Conservation (phyloP, 2,329 filamentous ascomycete species). For the Neofusicoccum ribis region DNA sequence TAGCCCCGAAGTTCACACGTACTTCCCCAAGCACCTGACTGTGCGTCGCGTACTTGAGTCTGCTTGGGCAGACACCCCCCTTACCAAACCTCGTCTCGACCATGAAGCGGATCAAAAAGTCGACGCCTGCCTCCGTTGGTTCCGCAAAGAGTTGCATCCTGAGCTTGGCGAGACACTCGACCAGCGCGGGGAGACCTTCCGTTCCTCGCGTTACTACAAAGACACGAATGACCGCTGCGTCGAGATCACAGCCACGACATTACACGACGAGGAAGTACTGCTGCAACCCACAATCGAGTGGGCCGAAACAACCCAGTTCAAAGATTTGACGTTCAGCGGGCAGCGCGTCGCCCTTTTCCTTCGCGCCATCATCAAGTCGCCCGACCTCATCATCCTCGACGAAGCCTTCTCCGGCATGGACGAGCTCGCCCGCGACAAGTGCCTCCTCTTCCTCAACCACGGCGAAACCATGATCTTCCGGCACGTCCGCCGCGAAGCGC, state of each 20-base stretch:
- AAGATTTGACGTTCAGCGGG: slow-evolving; percentile 73
- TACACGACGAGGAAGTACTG: slow-evolving; percentile 17
- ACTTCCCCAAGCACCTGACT: slow-evolving; percentile 78
- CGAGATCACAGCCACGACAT: not conserved
- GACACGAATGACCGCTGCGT: not conserved
- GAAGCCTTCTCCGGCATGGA: slow-evolving; percentile 55
- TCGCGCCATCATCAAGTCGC: slow-evolving; percentile 46
- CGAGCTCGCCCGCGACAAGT: slow-evolving; percentile 73
- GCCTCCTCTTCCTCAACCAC: slow-evolving; percentile 71
- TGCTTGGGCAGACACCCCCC: slow-evolving; percentile 88
- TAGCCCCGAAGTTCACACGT: slow-evolving; percentile 88
- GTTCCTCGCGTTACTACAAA: slow-evolving; percentile 15
- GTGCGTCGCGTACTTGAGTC: slow-evolving; percentile 76
- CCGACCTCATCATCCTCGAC: slow-evolving; percentile 53
- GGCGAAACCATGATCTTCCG: slow-evolving; percentile 42
- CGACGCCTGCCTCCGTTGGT: slow-evolving; percentile 72
- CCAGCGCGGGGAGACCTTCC: slow-evolving; percentile 4
- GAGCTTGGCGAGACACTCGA: slow-evolving; percentile 17
- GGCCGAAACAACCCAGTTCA: slow-evolving; percentile 67
- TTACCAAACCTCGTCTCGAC: slow-evolving; percentile 66
- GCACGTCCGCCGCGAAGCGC: slow-evolving; percentile 32
- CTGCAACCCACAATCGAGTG: slow-evolving; percentile 51
- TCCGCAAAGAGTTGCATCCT: slow-evolving; percentile 74
- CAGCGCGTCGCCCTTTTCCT: slow-evolving; percentile 86
- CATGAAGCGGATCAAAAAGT: slow-evolving; percentile 59